Evolutionary conservation across 495 filamentous ascomycete species (phyloP).

Genomic region (Aspergillus hancockii): DNA sequence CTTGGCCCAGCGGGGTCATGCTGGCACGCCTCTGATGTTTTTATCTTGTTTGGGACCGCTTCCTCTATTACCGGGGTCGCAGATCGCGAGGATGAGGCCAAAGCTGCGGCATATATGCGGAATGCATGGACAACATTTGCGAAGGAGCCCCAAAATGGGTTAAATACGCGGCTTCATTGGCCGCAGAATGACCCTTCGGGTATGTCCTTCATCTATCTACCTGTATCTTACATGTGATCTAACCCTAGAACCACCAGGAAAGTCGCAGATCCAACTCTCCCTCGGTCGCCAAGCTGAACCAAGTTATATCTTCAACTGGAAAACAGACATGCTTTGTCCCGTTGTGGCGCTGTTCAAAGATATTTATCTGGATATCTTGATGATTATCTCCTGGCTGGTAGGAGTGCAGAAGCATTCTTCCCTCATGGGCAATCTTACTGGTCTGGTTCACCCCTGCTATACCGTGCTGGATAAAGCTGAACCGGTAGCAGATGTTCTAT

Average conservation of each 20-base stretch:
- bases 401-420: neutral
- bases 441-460: neutral
- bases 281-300: slow-evolving; percentile 5
- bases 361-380: neutral
- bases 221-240: neutral
- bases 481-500: neutral
- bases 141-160: slow-evolving; percentile 39
- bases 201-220: neutral
- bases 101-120: slow-evolving; percentile 30
- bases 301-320: neutral
- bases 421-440: neutral
- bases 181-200: slow-evolving; percentile 3
- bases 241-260: neutral
- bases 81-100: slow-evolving; percentile 11
- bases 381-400: neutral
- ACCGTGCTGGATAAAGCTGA: neutral
- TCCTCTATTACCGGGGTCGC: slow-evolving; percentile 9
- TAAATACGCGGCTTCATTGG: slow-evolving; percentile 19
- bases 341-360: neutral
- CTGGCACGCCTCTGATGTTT: slow-evolving; percentile 45
- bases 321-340: slow-evolving; percentile 11
- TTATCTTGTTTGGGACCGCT: slow-evolving; percentile 43
- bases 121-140: slow-evolving; percentile 50
- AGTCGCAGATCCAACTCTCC: slow-evolving; percentile 5
- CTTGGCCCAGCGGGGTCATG: slow-evolving; percentile 33